phyloP scores from a whole-genome alignment of 805 yeast species.

The Ogataea nonfermentans region DNA sequence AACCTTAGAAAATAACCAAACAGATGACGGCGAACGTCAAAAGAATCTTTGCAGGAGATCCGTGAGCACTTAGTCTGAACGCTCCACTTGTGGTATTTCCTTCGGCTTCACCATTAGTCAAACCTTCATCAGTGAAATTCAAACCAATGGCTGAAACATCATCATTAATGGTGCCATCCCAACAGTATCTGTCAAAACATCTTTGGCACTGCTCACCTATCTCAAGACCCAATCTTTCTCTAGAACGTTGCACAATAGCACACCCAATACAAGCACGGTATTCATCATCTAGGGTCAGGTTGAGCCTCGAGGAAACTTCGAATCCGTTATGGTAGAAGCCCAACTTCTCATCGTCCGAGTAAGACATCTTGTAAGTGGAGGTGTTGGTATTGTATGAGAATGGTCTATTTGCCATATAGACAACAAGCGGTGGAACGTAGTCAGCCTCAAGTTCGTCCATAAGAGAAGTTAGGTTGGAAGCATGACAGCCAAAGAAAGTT shows the following conservation, averaged over 20 bases:
- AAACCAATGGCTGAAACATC: conserved; percentile 20
- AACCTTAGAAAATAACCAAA: conserved; percentile 15
- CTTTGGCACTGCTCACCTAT: conserved; percentile 67
- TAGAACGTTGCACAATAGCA: conserved; percentile 76
- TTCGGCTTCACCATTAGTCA: conserved; percentile 32
- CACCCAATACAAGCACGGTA: conserved; percentile 79
- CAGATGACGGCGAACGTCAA: conserved; percentile 11
- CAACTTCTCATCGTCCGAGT: conserved; percentile 53
- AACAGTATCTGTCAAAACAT: conserved; percentile 75
- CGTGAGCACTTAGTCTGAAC: conserved; percentile 2
- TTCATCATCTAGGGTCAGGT: conserved; percentile 63
- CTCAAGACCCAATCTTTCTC: conserved; percentile 60
- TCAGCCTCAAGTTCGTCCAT: conserved; percentile 37
- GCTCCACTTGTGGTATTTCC: conserved; percentile 25
- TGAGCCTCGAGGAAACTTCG: conserved; percentile 62
- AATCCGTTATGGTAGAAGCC: conserved; percentile 72
- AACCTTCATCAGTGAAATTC: conserved; percentile 41
- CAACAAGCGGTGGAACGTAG: conserved; percentile 64
- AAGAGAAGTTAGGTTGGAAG: conserved; percentile 56
- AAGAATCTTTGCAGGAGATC: conserved; percentile 1
- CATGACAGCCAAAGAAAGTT: conserved; percentile 80
- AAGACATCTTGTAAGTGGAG: conserved; percentile 68
- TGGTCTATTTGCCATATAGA: conserved; percentile 75
- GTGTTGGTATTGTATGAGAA: conserved; percentile 65
- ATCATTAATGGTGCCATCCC: conserved; percentile 34